A percentile compares a stretch with the other conserved stretches of the same genome.
These are phyloP conservation scores for Elaeis oleifera DNA, from an alignment of 202 grass and related monocot species.

Conservation along the genomic window DNA sequence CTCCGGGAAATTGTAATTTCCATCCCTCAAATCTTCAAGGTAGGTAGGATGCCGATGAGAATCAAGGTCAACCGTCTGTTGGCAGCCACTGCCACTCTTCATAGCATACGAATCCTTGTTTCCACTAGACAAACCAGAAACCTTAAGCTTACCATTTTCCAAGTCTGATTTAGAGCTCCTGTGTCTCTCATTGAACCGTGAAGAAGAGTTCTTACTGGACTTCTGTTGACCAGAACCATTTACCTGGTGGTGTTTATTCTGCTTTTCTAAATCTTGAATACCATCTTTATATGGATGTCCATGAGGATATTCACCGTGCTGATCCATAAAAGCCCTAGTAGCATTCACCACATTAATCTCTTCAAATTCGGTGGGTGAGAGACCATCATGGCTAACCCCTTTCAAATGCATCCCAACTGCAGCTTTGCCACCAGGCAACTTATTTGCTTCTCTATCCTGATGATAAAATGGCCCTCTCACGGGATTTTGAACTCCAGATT, in stretches of 20 bases:
- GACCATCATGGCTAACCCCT: too few relatives aligned
- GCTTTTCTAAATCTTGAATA: not conserved
- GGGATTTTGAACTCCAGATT: conserved; percentile 25
- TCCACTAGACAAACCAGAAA: conserved; percentile 3
- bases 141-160: conserved; percentile 20
- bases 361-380: too few relatives aligned
- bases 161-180: conserved; percentile 17
- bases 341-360: too few relatives aligned
- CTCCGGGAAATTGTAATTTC: not conserved
- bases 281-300: not conserved
- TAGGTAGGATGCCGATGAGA: not conserved
- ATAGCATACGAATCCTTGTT: conserved; percentile 6
- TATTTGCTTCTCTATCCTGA: not conserved
- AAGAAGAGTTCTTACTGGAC: conserved; percentile 26
- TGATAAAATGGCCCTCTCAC: not conserved
- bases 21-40: not conserved
- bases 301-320: not conserved
- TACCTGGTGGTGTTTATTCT: not conserved
- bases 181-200: conserved; percentile 28
- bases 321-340: not conserved
- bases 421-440: not conserved
- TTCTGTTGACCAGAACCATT: conserved; percentile 21
- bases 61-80: conserved; percentile 21
- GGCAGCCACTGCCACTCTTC: not conserved
- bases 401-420: not conserved